Base-by-base conservation (phyloP, 371 early-diverging fungal genomes). In the Rhizomucor miehei region DNA sequence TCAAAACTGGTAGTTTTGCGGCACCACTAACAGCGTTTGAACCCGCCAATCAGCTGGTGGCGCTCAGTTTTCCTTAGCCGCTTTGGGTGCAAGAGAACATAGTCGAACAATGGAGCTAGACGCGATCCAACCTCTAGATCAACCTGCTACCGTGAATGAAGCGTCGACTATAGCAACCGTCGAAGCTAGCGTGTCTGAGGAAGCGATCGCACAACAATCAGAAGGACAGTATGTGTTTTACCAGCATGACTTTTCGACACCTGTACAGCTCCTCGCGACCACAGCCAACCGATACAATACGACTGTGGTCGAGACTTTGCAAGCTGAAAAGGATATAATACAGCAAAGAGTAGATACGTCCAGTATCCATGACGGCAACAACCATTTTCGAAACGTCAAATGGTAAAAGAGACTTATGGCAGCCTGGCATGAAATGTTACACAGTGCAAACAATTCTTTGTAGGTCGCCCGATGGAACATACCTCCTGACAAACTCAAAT, bases 401-500 rank as follows among this genome's bases (percentile, higher is more conserved):
- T 77, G 77, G 76, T 68, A 62, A 20, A 41, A 19, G 17, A 49
- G 14, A 50, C 17, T 12, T 13, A 3, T 37, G 12, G 17, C 36
- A 14, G 38, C 17, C 34, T 6, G 25, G 14, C 23, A 41, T 3
- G 1, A 13, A 36, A 10, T 34, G 45, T 41, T 0, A 25, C 14
- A 16, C 21, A 24, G 44, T 21, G 41, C 3, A 6, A 41, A 19
- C 41, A 19, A 46, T 6, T 20, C 11, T 9, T 1, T 12, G 25
- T 57, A 83, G 84, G 84, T 82, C 86, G 8, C 88, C 88, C 4
- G 88, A 88, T 62, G 89, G 89, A 29, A 62, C 75, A 1, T 86
- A 80, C 56, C 37, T 86, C 1, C 55, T 88, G 46, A 71, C 80
- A 6, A 84, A 78, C 54, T 79, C 81, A 6, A 84, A 82, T 56